Conservation (phyloP, 202 grass and related monocot genomes). For the Carex arenaria region DNA sequence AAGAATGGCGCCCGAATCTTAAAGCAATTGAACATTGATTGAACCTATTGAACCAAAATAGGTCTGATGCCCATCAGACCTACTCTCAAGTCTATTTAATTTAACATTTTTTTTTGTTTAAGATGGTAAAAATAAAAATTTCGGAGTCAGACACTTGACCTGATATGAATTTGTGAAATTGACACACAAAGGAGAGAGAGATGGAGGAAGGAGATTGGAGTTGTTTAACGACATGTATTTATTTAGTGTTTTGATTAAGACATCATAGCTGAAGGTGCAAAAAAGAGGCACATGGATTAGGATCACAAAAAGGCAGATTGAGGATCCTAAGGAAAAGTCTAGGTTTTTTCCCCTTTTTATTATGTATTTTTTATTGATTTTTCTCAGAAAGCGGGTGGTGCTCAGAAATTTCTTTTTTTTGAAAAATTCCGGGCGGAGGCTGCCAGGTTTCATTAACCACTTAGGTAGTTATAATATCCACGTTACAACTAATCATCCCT, state of each 20-base stretch:
- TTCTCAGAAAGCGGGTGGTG: background rate
- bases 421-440: too few species aligned
- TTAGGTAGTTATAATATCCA: too few species aligned
- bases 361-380: background rate
- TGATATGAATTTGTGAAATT: background rate
- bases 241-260: slow-evolving; percentile 5
- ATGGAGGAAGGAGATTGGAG: background rate
- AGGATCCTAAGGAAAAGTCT: background rate
- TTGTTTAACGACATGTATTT: background rate
- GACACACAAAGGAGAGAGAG: background rate
- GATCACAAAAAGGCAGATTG: background rate
- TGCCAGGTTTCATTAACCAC: too few species aligned
- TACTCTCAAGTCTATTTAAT: too few species aligned
- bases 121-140: too few species aligned
- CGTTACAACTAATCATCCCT: too few species aligned
- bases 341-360: background rate
- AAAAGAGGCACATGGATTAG: slow-evolving; percentile 19
- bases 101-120: too few species aligned
- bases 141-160: too few species aligned
- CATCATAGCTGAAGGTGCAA: slow-evolving; percentile 18
- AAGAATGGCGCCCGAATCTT: too few species aligned
- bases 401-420: background rate
- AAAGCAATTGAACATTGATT: too few species aligned
- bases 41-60: too few species aligned
- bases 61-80: too few species aligned